phyloP scores from a whole-genome alignment of 495 filamentous ascomycete species.

The Penicillium robsamsonii region DNA sequence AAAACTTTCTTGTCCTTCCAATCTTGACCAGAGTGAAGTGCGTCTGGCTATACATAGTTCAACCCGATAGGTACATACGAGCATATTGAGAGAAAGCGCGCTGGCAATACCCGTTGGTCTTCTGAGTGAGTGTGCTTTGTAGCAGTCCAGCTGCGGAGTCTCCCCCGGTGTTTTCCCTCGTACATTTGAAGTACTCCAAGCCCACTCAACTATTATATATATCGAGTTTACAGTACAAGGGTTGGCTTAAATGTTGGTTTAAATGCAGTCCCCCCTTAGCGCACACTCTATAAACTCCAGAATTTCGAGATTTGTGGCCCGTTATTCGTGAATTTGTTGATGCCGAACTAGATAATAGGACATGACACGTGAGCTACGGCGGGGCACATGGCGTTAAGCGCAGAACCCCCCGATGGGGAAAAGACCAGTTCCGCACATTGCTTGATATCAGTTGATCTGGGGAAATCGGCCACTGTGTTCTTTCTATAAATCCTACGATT shows the following conservation, averaged over 20 bases:
- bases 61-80: too few species aligned
- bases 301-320: background rate
- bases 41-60: too few species aligned
- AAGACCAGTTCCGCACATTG: constrained; percentile 29
- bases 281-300: background rate
- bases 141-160: too few species aligned
- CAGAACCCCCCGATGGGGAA: constrained; percentile 27
- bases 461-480: constrained; percentile 9
- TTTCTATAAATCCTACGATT: background rate
- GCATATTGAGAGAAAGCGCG: too few species aligned
- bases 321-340: background rate
- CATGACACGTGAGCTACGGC: constrained; percentile 25
- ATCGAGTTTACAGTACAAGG: background rate
- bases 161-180: background rate
- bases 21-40: too few species aligned
- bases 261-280: background rate
- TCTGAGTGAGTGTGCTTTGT: too few species aligned
- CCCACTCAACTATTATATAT: background rate
- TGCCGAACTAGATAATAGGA: background rate
- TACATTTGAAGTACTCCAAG: background rate
- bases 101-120: too few species aligned
- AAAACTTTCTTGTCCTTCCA: too few species aligned
- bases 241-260: background rate
- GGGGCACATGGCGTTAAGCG: constrained; percentile 11
- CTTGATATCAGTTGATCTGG: constrained; percentile 18